These are phyloP conservation scores for Singerocomus inundabilis DNA, from an alignment of 1,284 basidiomycete species.

Conservation along the genomic window DNA sequence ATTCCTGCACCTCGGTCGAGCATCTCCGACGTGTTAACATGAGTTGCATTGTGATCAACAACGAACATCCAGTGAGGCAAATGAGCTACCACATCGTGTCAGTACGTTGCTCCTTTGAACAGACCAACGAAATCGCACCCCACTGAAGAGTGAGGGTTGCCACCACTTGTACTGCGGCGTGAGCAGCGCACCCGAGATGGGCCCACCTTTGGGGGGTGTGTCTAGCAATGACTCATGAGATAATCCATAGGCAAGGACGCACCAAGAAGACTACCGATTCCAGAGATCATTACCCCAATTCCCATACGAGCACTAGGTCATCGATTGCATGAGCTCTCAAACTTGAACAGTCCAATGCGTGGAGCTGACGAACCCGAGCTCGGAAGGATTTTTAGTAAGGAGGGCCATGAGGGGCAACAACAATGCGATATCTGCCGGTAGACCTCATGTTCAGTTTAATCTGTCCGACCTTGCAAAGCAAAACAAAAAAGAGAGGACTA, in stretches of 20 bases:
- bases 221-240: not conserved
- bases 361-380: conserved; percentile 27
- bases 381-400: conserved; percentile 35
- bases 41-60: conserved; percentile 20
- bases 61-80: conserved; percentile 9
- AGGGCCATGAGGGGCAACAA: conserved; percentile 32
- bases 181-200: conserved; percentile 29
- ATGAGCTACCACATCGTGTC: conserved; percentile 15
- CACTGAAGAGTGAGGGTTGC: conserved; percentile 25
- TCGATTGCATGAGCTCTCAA: not conserved
- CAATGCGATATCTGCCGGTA: conserved; percentile 31
- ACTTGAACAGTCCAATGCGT: too few species aligned
- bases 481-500: conserved; percentile 16
- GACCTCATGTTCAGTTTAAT: not conserved
- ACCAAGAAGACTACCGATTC: conserved; percentile 22
- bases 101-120: not conserved
- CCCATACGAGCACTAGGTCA: conserved; percentile 29
- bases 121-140: conserved; percentile 16
- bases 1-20: not conserved
- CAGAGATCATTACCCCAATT: conserved; percentile 8
- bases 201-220: conserved; percentile 18
- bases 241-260: not conserved
- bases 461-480: not conserved
- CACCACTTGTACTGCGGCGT: conserved; percentile 30
- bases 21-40: conserved; percentile 5